Evolutionary conservation across 768 basidiomycete genomes (phyloP).

Genomic region (Psilocybe cubensis): DNA sequence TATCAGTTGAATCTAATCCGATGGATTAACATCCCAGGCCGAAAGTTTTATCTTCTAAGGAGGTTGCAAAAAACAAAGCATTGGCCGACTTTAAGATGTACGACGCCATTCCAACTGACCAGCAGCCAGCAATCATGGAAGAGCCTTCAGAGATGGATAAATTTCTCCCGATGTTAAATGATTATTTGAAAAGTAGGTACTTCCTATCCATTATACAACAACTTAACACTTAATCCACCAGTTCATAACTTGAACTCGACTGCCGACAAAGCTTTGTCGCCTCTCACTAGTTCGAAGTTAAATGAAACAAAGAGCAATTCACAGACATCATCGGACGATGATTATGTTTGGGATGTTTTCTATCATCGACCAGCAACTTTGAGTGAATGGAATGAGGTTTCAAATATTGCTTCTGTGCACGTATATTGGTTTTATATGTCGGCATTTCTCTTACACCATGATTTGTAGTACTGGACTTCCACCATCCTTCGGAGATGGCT

Average conservation of each 20-base stretch:
- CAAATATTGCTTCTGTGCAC: slow-evolving; percentile 71
- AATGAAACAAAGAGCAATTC: slow-evolving; percentile 2
- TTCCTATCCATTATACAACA: slow-evolving; percentile 13
- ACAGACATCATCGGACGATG: slow-evolving; percentile 33
- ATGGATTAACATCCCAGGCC: slow-evolving; percentile 42
- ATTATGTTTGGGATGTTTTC: slow-evolving; percentile 87
- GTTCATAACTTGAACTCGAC: slow-evolving; percentile 25
- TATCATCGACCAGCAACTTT: slow-evolving; percentile 68
- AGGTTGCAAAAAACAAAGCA: slow-evolving; percentile 32
- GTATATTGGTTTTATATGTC: background rate
- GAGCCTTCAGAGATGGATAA: slow-evolving; percentile 70
- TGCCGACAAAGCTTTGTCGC: background rate
- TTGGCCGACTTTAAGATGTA: slow-evolving; percentile 65
- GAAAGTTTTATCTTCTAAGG: slow-evolving; percentile 56
- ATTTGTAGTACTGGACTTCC: slow-evolving; percentile 65
- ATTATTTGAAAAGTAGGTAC: slow-evolving; percentile 66
- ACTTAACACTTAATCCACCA: slow-evolving; percentile 1
- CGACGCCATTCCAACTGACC: slow-evolving; percentile 62
- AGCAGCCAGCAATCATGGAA: slow-evolving; percentile 27
- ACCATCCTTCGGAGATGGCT: slow-evolving; percentile 51
- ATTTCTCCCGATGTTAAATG: slow-evolving; percentile 76
- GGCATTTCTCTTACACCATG: background rate
- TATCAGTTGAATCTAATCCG: background rate
- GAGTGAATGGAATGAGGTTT: slow-evolving; percentile 61
- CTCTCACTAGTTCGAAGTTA: background rate